Evolutionary conservation across 805 yeast genomes (phyloP), one percentile per base, ranked within the genome.

Genomic region (Candida xyloterini): DNA sequence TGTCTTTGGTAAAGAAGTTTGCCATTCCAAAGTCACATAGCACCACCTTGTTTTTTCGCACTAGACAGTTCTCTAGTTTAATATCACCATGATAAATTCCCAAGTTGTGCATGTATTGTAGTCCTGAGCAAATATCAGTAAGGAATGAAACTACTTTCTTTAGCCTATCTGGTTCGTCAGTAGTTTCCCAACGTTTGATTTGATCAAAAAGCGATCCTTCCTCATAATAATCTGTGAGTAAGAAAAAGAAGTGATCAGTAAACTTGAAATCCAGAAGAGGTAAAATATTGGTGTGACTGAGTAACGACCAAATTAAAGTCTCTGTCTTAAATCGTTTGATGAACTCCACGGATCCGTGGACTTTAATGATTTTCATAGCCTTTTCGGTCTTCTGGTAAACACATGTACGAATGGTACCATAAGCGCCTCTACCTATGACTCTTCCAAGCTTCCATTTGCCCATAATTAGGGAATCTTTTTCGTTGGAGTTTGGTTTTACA

Each of bases 11-110:
- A 38, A 48, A 50, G 44, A 50, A 56, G 37, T 53, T 47, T 3
- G 79, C 65, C 95, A 90, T 86, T 5, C 98, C 98, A 65, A 90
- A 90, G 62, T 90, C 98, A 63, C 96, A 86, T 6, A 90, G 57
- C 18, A 82, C 56, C 46, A 86, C 68, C 30, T 65, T 65, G 38
- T 58, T 52, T 10, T 48, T 30, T n/a, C 51, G 30, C 20, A 86
- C 59, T 30, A 87, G 64, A 45, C 91, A 84, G 55, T 87, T 87
- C 52, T 87, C 96, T 30, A 87, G 68, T 62, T 87, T 87, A 33
- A 87, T 60, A 62, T 87, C 96, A 2, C 95, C 90, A 53, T 87
- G 96, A 7, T 81, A 84, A 23, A 85, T 69, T 1, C 80, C 76
- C 50, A 65, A 63, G 6, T 70, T 67, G 56, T 80, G 86, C 75